Evolutionary conservation across 2,329 filamentous ascomycete species (phyloP).

Genomic region (Diaporthe amygdali): DNA sequence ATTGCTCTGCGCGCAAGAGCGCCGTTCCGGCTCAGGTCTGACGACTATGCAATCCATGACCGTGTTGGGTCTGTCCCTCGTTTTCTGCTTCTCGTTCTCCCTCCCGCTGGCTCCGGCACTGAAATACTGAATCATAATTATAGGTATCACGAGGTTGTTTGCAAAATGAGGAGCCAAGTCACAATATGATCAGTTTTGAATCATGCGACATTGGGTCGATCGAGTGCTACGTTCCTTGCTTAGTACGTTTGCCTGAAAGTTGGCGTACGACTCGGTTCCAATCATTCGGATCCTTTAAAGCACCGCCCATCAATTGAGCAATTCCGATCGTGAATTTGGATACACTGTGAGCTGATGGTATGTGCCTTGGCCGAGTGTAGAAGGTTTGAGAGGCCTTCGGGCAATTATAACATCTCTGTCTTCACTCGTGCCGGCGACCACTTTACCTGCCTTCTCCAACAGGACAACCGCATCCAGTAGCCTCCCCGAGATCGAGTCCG

Average conservation of each 20-base stretch:
- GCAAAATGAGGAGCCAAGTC: background rate
- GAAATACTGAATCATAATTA: background rate
- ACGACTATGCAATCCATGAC: background rate
- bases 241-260: background rate
- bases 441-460: background rate
- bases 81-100: too few species aligned
- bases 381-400: background rate
- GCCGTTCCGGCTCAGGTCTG: background rate
- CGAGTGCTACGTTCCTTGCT: background rate
- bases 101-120: background rate
- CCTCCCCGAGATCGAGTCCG: background rate
- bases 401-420: background rate
- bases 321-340: background rate
- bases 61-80: background rate
- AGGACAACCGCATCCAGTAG: background rate
- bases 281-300: background rate
- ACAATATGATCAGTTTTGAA: background rate
- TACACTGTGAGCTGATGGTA: background rate
- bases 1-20: background rate
- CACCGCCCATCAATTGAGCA: background rate
- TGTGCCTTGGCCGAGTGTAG: background rate
- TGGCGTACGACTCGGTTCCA: background rate
- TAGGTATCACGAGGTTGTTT: background rate
- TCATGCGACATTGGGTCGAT: background rate
- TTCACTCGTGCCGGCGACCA: background rate